Percentiles rank a stretch among this genome's conserved stretches.
phyloP scores from a whole-genome alignment of 495 filamentous ascomycete genomes.

The Penicillium angulare region DNA sequence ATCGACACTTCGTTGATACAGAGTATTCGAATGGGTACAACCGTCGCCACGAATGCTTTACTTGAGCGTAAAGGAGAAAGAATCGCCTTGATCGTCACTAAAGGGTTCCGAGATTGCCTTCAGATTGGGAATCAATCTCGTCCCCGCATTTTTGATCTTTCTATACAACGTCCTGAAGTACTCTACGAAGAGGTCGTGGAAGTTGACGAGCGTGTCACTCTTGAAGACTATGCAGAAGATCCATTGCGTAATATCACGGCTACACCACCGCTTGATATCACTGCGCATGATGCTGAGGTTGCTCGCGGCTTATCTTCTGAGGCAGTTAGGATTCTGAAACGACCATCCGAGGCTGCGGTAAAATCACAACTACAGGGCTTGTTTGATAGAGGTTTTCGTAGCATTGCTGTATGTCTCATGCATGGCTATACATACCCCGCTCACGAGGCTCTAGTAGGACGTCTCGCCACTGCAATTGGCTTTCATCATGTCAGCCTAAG shows the following conservation, averaged over 20 bases:
- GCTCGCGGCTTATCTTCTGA: conserved; percentile 32
- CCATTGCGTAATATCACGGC: conserved; percentile 17
- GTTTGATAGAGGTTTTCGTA: conserved; percentile 36
- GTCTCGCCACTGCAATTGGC: conserved; percentile 31
- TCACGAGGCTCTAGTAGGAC: conserved; percentile 31
- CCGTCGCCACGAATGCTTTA: conserved; percentile 79
- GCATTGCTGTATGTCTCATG: conserved; percentile 46
- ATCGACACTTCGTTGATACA: conserved; percentile 76
- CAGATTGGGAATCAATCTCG: conserved; percentile 75
- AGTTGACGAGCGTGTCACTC: conserved; percentile 75
- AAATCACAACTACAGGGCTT: conserved; percentile 34
- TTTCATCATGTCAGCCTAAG: conserved; percentile 54
- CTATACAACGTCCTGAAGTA: conserved; percentile 68
- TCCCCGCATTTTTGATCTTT: conserved; percentile 73
- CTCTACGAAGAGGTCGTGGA: conserved; percentile 70
- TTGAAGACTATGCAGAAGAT: conserved; percentile 56
- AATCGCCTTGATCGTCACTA: conserved; percentile 80
- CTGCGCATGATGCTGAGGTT: conserved; percentile 4
- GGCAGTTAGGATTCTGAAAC: conserved; percentile 40
- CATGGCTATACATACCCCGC: conserved; percentile 50
- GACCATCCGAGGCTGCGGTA: conserved; percentile 20
- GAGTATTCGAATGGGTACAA: conserved; percentile 81
- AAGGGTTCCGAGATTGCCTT: conserved; percentile 84
- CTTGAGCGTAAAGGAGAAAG: conserved; percentile 87
- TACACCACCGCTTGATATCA: conserved; percentile 2